Conservation (phyloP, 2,329 filamentous ascomycete genomes). For the Colletotrichum shisoi region DNA sequence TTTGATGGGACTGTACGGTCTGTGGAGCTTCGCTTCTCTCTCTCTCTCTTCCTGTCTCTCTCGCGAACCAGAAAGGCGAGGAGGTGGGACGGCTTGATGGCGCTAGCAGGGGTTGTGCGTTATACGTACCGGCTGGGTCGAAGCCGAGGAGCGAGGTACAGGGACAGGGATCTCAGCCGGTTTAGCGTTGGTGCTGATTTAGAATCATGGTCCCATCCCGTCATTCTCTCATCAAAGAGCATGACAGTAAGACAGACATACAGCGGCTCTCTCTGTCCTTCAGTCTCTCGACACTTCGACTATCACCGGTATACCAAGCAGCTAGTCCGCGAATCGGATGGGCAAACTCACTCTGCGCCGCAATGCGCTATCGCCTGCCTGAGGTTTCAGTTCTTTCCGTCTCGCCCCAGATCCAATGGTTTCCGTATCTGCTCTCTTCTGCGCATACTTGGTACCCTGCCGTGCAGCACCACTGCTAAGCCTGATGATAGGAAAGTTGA, state of each 20-base stretch:
- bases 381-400: neutral
- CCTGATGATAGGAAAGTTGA: neutral
- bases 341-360: neutral
- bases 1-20: slow-evolving; percentile 23
- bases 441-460: neutral
- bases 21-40: neutral
- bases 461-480: neutral
- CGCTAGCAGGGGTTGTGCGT: slow-evolving; percentile 20
- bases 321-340: neutral
- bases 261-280: slow-evolving; percentile 6
- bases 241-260: neutral
- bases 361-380: slow-evolving; percentile 1
- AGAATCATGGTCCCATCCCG: slow-evolving; percentile 37
- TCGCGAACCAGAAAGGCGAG: slow-evolving; percentile 12
- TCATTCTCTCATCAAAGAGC: slow-evolving; percentile 34
- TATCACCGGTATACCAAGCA: neutral
- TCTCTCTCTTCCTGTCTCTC: neutral
- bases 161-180: slow-evolving; percentile 18
- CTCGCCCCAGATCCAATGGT: neutral
- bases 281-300: neutral
- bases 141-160: slow-evolving; percentile 11
- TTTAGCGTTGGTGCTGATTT: slow-evolving; percentile 35
- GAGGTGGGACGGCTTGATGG: neutral
- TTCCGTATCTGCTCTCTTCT: neutral
- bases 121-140: slow-evolving; percentile 18